Evolutionary conservation across 139 green algal genomes (phyloP), one percentile per base, ranked within the genome.

Genomic region (Chlorella ohadii): DNA sequence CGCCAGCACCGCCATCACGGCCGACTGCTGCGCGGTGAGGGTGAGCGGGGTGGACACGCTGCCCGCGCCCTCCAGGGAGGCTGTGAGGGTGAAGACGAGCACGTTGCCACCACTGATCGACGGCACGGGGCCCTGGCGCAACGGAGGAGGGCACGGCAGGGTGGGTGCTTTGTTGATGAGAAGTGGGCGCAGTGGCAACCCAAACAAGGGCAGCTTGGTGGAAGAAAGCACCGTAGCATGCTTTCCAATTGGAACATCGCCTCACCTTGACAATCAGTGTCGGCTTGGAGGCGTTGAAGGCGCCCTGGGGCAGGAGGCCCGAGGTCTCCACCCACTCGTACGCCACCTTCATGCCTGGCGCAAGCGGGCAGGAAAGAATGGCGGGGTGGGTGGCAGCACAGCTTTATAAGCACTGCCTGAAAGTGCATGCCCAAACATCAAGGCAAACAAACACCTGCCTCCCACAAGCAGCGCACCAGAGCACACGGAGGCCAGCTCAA

Each of bases 401-500:
- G 28, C 31, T n/a, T n/a, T n/a, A n/a, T n/a, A n/a, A n/a, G n/a
- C n/a, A n/a, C n/a, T n/a, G n/a, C n/a, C n/a, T n/a, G n/a, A n/a
- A n/a, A n/a, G n/a, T n/a, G n/a, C n/a, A n/a, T n/a, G n/a, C n/a
- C n/a, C n/a, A n/a, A n/a, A n/a, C n/a, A 51, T 9, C 44, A 51
- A 36, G 11, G 12, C 12, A n/a, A n/a, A n/a, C n/a, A n/a, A n/a
- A n/a, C n/a, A n/a, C n/a, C n/a, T n/a, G n/a, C n/a, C n/a, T n/a
- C 25, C 41, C 11, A 1, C 72, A 39, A 22, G 7, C 72, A 12
- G 25, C 51, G 5, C 56, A 70, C 75, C 75, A 16, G 75, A 28
- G 56, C 75, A 81, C 12, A 81, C 75, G 22, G 56, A 39, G 19
- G 75, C 34, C 19, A 71, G 56, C 56, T 81, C 56, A 17, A 81